phyloP scores from a whole-genome alignment of 495 filamentous ascomycete genomes.

The Bathelium albidoporum region DNA sequence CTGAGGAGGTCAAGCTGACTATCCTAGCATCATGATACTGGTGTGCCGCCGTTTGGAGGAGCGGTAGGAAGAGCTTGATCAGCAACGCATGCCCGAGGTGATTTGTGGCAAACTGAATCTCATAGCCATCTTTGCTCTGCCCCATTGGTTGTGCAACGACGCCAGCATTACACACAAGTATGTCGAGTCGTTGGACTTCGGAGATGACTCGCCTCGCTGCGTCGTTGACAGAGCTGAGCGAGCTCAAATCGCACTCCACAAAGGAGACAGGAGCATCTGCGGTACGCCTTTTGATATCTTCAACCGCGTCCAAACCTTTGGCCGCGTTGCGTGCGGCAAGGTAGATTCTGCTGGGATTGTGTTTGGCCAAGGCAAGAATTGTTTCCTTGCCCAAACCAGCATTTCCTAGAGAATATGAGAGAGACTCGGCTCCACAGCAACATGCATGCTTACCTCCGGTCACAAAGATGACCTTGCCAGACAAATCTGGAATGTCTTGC shows the following conservation, averaged over 20 bases:
- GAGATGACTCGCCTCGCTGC: conserved; percentile 10
- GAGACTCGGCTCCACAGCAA: not conserved
- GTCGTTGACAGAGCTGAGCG: conserved; percentile 8
- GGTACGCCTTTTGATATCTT: conserved; percentile 5
- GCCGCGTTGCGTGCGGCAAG: conserved; percentile 7
- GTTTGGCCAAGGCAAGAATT: conserved; percentile 12
- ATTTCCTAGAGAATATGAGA: not conserved
- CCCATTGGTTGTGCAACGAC: conserved; percentile 16
- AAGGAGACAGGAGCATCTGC: conserved; percentile 7
- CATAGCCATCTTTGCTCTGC: conserved; percentile 18
- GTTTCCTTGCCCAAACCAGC: conserved; percentile 12
- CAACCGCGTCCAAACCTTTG: conserved; percentile 3
- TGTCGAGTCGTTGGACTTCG: conserved; percentile 11
- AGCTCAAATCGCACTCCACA: conserved; percentile 14
- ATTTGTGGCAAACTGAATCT: conserved; percentile 21
- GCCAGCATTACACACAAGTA: conserved; percentile 16
- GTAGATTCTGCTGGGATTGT: conserved; percentile 13
- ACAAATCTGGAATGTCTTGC: not conserved
- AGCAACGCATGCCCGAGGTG: conserved; percentile 17
- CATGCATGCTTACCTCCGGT: not conserved
- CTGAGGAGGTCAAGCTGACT: conserved; percentile 29
- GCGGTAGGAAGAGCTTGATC: conserved; percentile 27
- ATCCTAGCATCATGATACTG: conserved; percentile 21
- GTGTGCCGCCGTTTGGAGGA: conserved; percentile 21
- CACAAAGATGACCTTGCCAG: not conserved